These are phyloP conservation scores for Talaromyces sp. DNA, from an alignment of 2,329 filamentous ascomycete species.

Conservation along the genomic window DNA sequence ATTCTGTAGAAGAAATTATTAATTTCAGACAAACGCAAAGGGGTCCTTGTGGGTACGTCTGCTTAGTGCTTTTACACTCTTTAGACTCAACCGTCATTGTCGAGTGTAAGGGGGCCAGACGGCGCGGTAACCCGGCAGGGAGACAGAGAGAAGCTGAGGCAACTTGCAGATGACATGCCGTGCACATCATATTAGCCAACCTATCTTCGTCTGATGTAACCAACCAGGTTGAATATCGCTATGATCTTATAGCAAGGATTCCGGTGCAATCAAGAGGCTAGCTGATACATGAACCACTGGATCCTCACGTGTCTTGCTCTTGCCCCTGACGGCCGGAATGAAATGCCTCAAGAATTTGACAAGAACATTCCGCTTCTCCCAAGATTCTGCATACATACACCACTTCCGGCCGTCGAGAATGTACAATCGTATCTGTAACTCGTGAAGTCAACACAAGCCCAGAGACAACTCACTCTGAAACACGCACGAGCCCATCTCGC, in stretches of 20 bases:
- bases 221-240: neutral
- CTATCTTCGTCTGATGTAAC: neutral
- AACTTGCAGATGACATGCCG: neutral
- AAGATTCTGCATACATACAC: neutral
- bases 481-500: conserved; percentile 6
- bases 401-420: neutral
- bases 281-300: neutral
- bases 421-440: neutral
- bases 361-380: neutral
- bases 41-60: neutral
- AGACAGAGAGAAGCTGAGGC: neutral
- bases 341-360: neutral
- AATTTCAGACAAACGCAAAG: neutral
- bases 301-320: neutral
- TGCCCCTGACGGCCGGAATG: neutral
- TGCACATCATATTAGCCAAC: neutral
- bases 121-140: neutral
- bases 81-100: neutral
- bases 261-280: neutral
- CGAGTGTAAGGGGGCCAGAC: neutral
- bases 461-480: conserved; percentile 6
- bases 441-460: neutral
- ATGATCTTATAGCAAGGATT: neutral
- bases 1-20: neutral
- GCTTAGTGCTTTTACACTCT: neutral